These are phyloP conservation scores for Acacia crassicarpa DNA, from an alignment of 306 rosid species.

Conservation along the genomic window DNA sequence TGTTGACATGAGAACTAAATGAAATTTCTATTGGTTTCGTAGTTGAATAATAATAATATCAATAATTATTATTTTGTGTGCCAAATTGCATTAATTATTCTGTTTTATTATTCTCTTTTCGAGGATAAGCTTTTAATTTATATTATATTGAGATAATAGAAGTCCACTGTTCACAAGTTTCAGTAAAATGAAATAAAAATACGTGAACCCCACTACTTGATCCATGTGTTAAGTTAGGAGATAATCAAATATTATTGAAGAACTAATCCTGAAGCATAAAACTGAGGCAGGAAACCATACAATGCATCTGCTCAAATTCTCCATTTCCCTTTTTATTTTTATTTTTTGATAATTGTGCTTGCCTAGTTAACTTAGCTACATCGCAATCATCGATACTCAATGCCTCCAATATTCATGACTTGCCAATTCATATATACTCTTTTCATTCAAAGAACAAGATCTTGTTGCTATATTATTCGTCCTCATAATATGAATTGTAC, in stretches of 20 bases:
- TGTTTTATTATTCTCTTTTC: not conserved
- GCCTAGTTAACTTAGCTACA: not conserved
- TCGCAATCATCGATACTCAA: not conserved
- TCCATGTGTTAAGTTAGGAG: not conserved
- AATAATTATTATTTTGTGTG: not conserved
- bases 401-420: not conserved
- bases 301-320: constrained; percentile 20
- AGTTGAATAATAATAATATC: not conserved
- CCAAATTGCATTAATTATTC: constrained; percentile 10
- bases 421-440: not conserved
- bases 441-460: not conserved
- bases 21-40: not conserved
- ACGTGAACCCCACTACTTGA: not conserved
- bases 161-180: not conserved
- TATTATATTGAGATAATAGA: not conserved
- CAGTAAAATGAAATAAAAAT: not conserved
- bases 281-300: constrained; percentile 8
- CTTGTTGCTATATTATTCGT: not conserved
- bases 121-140: not conserved
- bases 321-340: not conserved
- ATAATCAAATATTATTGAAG: not conserved
- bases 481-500: not conserved
- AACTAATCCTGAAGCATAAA: not conserved
- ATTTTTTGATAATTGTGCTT: constrained; percentile 4
- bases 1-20: not conserved